These are phyloP conservation scores for Centella asiatica DNA, from an alignment of 129 eudicot species.

Conservation along the genomic window DNA sequence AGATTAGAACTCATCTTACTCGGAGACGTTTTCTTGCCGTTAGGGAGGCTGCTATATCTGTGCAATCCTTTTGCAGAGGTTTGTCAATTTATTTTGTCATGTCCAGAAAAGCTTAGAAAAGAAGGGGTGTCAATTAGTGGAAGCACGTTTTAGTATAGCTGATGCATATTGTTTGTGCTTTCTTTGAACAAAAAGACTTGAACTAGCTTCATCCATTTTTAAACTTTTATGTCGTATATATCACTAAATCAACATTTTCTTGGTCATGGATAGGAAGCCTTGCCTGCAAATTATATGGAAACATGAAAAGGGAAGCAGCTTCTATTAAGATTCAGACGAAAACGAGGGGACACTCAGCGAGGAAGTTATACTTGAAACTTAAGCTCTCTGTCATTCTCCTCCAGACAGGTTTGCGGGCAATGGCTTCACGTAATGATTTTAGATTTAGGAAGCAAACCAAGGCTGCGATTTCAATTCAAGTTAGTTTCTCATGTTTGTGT, in stretches of 20 bases:
- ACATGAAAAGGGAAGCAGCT: conserved; percentile 48
- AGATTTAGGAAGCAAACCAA: conserved; percentile 52
- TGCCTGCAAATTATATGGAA: conserved; percentile 43
- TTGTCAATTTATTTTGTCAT: conserved; percentile 3
- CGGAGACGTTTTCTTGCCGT: conserved; percentile 50
- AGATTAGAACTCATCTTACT: conserved; percentile 57
- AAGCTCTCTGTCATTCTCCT: conserved; percentile 43
- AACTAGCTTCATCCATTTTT: background rate
- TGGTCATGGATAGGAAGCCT: conserved; percentile 41
- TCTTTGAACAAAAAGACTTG: no score
- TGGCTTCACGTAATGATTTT: conserved; percentile 58
- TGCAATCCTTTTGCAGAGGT: conserved; percentile 83
- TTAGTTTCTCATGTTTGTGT: conserved; percentile 20
- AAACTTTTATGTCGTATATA: background rate
- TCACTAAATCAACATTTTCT: background rate
- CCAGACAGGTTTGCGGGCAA: conserved; percentile 64
- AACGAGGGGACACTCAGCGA: conserved; percentile 43
- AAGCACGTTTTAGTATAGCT: no score
- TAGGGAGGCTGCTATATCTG: conserved; percentile 47
- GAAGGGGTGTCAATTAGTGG: no score
- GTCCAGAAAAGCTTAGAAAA: background rate
- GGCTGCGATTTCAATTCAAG: conserved; percentile 72
- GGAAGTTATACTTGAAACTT: conserved; percentile 36
- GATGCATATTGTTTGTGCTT: no score
- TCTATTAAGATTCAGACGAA: conserved; percentile 56